Base-by-base conservation (phyloP, 1,284 basidiomycete species). In the Ceratobasidium sp. region DNA sequence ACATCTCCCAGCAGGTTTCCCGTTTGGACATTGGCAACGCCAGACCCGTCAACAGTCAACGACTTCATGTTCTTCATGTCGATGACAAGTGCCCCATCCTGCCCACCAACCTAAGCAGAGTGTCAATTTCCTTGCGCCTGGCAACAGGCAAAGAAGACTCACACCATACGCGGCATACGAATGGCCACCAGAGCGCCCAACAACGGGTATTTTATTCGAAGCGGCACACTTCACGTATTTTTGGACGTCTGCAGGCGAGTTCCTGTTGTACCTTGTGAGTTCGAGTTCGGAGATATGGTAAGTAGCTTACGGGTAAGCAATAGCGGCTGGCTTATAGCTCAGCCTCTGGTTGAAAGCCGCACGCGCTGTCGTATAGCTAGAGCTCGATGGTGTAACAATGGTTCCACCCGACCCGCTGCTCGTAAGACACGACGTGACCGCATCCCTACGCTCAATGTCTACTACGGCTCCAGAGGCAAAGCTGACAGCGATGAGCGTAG, bases 161-260 rank as follows among this genome's bases (percentile, higher is more conserved):
- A 78, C 71, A 6, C 74, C 77, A 48, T 76, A 78, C 3, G 74
- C 76, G 29, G 76, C 76, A 39, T 77, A 77, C 9, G 75, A 76
- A 41, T 78, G 77, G 22, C 77, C 77, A 3, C 77, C 77, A 11
- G 77, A 78, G 31, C 76, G 66, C 4, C 74, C 74, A 22, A 75
- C 74, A 1, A 78, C 76, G 8, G 77, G 49, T 16, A 75, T 41
- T 0, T 64, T 69, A 13, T 29, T 61, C 22, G 39, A 29, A 13
- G 76, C 62, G n/a, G 63, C 77, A 62, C 77, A 78, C 46, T 74
- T 73, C 11, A 78, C 76, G 39, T 74, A 68, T 11, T 72, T 59
- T 49, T 71, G 58, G 13, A 77, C 77, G 37, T 77, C 74, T 16
- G 51, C 24, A 14, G 75, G 22, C 24, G 62, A 63, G n/a, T 37